Percentiles rank a stretch among this genome's conserved stretches.
Evolutionary conservation across 202 grass and related monocot species (phyloP).

Genomic region (Eragrostis tef): DNA sequence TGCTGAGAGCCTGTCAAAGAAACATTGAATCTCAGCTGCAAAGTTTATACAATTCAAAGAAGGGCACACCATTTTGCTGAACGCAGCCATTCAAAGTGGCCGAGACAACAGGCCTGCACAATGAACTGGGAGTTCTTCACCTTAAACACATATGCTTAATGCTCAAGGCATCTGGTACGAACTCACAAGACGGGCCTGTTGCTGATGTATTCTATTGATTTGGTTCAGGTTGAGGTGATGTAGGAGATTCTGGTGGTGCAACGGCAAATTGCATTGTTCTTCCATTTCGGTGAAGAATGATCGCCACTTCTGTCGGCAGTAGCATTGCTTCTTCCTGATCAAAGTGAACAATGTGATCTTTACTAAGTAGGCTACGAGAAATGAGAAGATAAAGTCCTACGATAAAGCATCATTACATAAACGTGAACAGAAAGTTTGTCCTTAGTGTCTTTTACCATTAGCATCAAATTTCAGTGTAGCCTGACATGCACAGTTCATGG

Average conservation of each 20-base stretch:
- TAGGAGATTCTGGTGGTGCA: slow-evolving; percentile 57
- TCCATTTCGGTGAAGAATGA: slow-evolving; percentile 67
- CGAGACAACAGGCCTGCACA: slow-evolving; percentile 13
- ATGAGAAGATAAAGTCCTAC: not conserved
- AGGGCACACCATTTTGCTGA: slow-evolving; percentile 30
- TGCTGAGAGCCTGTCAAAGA: slow-evolving; percentile 34
- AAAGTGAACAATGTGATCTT: slow-evolving; percentile 20
- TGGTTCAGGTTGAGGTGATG: slow-evolving; percentile 51
- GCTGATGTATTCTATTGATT: slow-evolving; percentile 48
- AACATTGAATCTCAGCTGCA: slow-evolving; percentile 41
- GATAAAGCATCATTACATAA: not conserved
- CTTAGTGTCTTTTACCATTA: not conserved
- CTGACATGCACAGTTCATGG: not conserved
- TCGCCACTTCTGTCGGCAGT: slow-evolving; percentile 72
- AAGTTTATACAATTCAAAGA: slow-evolving; percentile 37
- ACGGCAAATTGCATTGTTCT: slow-evolving; percentile 67
- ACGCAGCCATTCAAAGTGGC: slow-evolving; percentile 1
- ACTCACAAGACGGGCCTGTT: not conserved
- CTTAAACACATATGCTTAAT: slow-evolving; percentile 25
- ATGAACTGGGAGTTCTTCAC: not conserved
- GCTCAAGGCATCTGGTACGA: slow-evolving; percentile 6
- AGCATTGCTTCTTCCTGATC: slow-evolving; percentile 63
- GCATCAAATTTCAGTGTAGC: not conserved
- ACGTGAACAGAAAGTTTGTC: not conserved
- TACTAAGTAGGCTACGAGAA: slow-evolving; percentile 2